These are phyloP conservation scores for Tripterygium wilfordii DNA, from an alignment of 177 flowering plant genomes.

Conservation along the genomic window DNA sequence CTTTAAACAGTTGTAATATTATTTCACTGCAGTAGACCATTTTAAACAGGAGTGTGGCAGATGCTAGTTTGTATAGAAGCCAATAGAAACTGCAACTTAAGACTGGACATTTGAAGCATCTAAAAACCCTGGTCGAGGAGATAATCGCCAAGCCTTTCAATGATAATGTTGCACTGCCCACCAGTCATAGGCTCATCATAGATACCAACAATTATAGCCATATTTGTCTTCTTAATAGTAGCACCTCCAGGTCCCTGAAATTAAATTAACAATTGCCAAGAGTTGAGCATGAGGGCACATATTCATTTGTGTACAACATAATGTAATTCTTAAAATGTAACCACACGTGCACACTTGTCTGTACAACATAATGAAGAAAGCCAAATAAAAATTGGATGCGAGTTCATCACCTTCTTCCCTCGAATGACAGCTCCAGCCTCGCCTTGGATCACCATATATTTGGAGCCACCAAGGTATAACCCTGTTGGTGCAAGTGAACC, in stretches of 20 bases:
- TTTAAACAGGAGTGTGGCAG: constrained; percentile 1
- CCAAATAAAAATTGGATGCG: no score
- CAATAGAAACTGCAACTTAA: constrained; percentile 5
- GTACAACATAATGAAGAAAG: no score
- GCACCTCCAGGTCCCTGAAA: constrained; percentile 41
- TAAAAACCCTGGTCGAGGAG: constrained; percentile 51
- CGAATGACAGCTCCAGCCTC: no score
- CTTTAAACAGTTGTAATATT: constrained; percentile 14
- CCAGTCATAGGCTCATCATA: constrained; percentile 57
- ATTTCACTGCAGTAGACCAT: constrained; percentile 20
- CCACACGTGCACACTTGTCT: no score
- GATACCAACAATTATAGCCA: constrained; percentile 40
- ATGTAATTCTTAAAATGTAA: no score
- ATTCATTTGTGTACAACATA: no score
- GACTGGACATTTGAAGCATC: constrained; percentile 4
- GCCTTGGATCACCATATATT: no score
- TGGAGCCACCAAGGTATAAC: no score
- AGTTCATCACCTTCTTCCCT: no score
- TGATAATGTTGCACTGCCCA: constrained; percentile 63
- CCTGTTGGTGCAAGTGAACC: no score
- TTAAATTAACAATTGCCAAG: neutral
- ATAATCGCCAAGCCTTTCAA: no score
- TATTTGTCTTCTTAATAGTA: constrained; percentile 31
- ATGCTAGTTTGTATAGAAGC: constrained; percentile 11
- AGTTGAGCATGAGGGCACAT: neutral